phyloP scores from a whole-genome alignment of 1,284 basidiomycete genomes.

The Apiotrichum akiyoshidainum region DNA sequence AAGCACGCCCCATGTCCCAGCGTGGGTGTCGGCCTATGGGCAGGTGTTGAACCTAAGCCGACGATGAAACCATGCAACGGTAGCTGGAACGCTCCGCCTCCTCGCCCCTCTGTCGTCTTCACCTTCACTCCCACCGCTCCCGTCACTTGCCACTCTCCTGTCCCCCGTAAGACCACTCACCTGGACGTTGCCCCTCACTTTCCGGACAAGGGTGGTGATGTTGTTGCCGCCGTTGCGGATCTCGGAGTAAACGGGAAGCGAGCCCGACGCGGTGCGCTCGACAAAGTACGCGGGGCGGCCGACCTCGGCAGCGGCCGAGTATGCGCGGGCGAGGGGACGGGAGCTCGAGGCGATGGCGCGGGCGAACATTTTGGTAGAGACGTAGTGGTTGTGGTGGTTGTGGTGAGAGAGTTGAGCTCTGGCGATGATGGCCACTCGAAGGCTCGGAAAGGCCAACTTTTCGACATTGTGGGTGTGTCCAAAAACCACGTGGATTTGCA shows the following conservation, averaged over 20 bases:
- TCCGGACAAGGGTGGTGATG: constrained; percentile 30
- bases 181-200: constrained; percentile 30
- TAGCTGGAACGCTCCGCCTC: no score
- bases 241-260: constrained; percentile 42
- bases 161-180: constrained; percentile 4
- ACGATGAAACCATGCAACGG: no score
- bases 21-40: no score
- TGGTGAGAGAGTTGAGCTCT: no score
- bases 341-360: constrained; percentile 1
- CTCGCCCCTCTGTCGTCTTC: background rate
- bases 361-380: constrained; percentile 1
- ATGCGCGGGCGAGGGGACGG: background rate
- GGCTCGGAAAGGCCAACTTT: no score
- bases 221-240: constrained; percentile 31
- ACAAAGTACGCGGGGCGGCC: constrained; percentile 16
- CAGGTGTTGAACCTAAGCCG: no score
- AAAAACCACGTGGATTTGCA: background rate
- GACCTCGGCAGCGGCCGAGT: background rate
- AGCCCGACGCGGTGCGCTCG: constrained; percentile 20
- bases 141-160: no score
- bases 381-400: no score
- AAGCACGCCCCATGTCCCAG: no score
- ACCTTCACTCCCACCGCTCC: background rate
- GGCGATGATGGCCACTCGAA: no score
- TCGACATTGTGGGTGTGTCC: background rate